Percentiles rank a stretch among this genome's conserved stretches.
These are phyloP conservation scores for Asterophora parasitica DNA, from an alignment of 768 basidiomycete genomes.

Conservation along the genomic window DNA sequence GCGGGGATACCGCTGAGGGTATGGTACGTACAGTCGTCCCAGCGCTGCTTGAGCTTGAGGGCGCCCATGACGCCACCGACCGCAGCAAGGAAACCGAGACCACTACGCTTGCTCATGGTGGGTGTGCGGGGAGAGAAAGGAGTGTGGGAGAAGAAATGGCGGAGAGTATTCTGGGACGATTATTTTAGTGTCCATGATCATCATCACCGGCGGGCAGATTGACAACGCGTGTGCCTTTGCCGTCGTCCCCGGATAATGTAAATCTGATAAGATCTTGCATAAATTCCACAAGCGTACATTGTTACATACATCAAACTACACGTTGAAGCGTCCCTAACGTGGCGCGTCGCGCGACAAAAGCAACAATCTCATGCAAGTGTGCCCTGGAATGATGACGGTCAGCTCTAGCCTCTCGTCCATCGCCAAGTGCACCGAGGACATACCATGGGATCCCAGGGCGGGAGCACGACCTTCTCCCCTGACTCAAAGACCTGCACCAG, in stretches of 20 bases:
- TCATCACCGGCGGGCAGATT: neutral
- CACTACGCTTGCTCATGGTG: slow-evolving; percentile 14
- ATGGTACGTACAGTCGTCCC: slow-evolving; percentile 39
- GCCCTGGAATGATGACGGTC: slow-evolving; percentile 8
- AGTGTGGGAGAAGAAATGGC: slow-evolving; percentile 1
- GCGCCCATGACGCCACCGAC: slow-evolving; percentile 40
- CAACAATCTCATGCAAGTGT: slow-evolving; percentile 15
- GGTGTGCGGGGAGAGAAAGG: slow-evolving; percentile 1
- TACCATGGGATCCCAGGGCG: slow-evolving; percentile 92
- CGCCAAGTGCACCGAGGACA: slow-evolving; percentile 11
- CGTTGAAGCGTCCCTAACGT: no score
- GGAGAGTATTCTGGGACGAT: neutral
- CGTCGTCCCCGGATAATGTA: neutral
- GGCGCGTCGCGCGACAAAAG: no score
- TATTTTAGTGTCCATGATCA: no score
- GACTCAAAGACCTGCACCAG: slow-evolving; percentile 77
- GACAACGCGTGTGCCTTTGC: neutral
- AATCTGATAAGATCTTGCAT: no score
- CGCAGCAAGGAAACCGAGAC: slow-evolving; percentile 36
- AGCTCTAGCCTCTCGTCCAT: neutral
- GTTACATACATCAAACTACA: no score
- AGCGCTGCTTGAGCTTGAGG: slow-evolving; percentile 43
- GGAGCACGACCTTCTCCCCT: slow-evolving; percentile 61
- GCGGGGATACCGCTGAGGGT: neutral
- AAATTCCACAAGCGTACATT: no score